Percentiles rank a stretch among this genome's conserved stretches.
These are phyloP conservation scores for Fraxinus dipetala DNA, from an alignment of 305 asterid species.

Conservation along the genomic window DNA sequence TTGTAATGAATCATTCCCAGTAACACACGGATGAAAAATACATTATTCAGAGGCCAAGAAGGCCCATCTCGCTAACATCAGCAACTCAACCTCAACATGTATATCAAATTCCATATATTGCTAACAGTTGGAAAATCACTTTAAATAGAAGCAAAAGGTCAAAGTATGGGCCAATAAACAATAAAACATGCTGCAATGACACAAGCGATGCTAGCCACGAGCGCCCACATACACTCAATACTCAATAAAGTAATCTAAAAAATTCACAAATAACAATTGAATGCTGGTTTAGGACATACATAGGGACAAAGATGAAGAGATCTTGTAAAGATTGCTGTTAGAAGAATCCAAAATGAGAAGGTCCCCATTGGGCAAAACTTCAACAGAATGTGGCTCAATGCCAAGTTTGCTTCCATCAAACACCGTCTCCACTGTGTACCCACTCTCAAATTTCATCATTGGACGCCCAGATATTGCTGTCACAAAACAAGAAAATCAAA, in stretches of 20 bases:
- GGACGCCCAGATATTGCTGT: conserved; percentile 79
- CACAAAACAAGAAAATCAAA: neutral
- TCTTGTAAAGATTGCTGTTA: conserved; percentile 85
- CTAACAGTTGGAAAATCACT: conserved; percentile 17
- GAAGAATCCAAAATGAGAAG: conserved; percentile 88
- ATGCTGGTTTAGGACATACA: conserved; percentile 45
- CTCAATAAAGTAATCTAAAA: neutral
- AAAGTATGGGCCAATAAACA: conserved; percentile 1
- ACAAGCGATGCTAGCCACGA: neutral
- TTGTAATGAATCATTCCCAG: neutral
- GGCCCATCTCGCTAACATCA: conserved; percentile 17
- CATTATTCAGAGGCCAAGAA: conserved; percentile 19
- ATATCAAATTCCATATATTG: conserved; percentile 17
- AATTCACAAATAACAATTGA: neutral
- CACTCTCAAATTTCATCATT: conserved; percentile 90
- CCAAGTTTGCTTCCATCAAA: conserved; percentile 99
- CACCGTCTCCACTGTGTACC: conserved; percentile 88
- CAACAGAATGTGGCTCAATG: conserved; percentile 79
- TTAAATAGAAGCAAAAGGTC: conserved; percentile 14
- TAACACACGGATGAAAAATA: neutral
- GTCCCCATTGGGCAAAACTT: conserved; percentile 74
- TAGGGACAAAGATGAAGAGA: conserved; percentile 76
- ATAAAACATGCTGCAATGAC: neutral
- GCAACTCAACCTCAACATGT: conserved; percentile 19
- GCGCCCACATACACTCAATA: neutral